A percentile compares a stretch with the other conserved stretches of the same genome.
phyloP scores from a whole-genome alignment of 257 asterid genomes.

The Agastache rugosa region DNA sequence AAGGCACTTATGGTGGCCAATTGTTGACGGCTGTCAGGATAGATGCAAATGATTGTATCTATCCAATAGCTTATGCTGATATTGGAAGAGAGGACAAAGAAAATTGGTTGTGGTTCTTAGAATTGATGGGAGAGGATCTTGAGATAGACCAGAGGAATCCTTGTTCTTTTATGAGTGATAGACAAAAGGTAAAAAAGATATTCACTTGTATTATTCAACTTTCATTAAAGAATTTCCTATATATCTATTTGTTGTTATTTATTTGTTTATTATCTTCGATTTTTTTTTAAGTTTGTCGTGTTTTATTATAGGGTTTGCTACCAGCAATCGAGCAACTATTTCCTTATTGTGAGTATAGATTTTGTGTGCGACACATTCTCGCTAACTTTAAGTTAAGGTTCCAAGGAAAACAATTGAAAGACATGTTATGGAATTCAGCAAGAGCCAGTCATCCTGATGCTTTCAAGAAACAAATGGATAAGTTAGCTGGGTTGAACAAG shows the following conservation, averaged over 20 bases:
- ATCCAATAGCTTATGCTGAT: no score
- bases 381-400: neutral
- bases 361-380: neutral
- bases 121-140: no score
- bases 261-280: no score
- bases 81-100: no score
- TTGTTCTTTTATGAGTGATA: no score
- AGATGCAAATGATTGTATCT: neutral
- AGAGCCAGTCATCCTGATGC: neutral
- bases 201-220: no score
- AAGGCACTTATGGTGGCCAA: neutral
- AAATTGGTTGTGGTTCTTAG: no score
- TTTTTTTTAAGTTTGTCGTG: no score
- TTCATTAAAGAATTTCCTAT: no score
- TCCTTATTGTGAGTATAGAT: no score
- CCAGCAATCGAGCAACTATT: constrained; percentile 4
- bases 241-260: no score
- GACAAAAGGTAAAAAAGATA: neutral
- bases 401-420: neutral
- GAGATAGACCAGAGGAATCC: no score
- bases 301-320: neutral
- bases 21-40: neutral
- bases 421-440: neutral
- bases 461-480: neutral
- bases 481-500: neutral